Evolutionary conservation across 148 eudicot species (phyloP), one percentile per base, ranked within the genome.

Genomic region (Oxyria digyna): DNA sequence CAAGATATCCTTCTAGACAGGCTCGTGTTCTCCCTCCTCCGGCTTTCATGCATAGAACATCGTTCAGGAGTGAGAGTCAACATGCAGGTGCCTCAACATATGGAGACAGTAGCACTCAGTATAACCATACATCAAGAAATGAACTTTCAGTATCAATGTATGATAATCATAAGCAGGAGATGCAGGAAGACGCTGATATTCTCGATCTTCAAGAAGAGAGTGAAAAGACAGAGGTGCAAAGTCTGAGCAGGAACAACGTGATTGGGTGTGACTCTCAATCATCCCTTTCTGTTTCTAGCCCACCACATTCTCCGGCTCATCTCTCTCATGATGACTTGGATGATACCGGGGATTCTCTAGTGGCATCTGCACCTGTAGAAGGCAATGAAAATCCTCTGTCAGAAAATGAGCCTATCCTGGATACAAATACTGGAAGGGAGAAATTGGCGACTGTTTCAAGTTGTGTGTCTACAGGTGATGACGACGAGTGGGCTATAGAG

Each of bases 1-100:
- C 89, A n/a, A 59, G 96, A 70, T 84, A 81, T 85, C 77, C 96
- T 48, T 75, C 84, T 72, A 84, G 88, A 71, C 99, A 90, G 72
- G 97, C 99, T 32, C 96, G 99, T 68, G 99, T 90, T 24, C 87
- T 88, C 15, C 99, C 99, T 26, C 99, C 94, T 45, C 78, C 87
- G 26, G 76, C 76, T 70, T 78, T 91, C 8, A 37, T 69, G 29
- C 91, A 83, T 31, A 86, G 77, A 69, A 48, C 84, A 70, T 71
- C 83, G 17, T 77, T 77, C 62, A 78, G 89, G 72, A 80, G 78
- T 27, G 85, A 77, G 54, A 76, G 68, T 73, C 89, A 86, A 46
- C 83, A 33, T 70, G 75, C 81, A 68, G 83, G 82, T 71, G 67
- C 87, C 32, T 82, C 96, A 72, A 67, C 77, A 49, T 85, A 81